These are phyloP conservation scores for Parasitella parasitica DNA, from an alignment of 371 early-diverging fungal genomes.

Conservation along the genomic window DNA sequence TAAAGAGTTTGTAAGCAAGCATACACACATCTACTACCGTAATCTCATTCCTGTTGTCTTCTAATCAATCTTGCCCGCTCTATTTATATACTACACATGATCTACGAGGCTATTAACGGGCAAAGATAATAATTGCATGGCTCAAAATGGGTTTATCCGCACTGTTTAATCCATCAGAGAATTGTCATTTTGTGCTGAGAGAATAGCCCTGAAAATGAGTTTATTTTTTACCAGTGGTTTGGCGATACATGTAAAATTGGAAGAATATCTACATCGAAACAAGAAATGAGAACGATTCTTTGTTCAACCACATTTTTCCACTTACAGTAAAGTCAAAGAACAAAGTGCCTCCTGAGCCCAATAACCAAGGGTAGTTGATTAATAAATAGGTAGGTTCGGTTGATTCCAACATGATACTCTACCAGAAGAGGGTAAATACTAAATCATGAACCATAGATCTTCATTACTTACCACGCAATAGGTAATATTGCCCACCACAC, in stretches of 20 bases:
- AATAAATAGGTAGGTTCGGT: conserved; percentile 58
- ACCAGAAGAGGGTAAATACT: not conserved
- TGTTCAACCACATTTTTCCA: not conserved
- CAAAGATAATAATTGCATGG: no score
- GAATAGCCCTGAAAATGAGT: no score
- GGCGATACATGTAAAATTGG: conserved; percentile 49
- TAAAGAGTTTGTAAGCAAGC: no score
- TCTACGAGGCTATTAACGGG: no score
- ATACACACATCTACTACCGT: no score
- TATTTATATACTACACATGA: no score
- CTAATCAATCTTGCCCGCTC: no score
- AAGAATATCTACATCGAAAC: conserved; percentile 40
- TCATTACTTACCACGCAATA: conserved; percentile 56
- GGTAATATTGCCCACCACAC: conserved; percentile 81
- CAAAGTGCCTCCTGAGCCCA: conserved; percentile 65
- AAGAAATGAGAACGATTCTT: not conserved
- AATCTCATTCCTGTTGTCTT: no score
- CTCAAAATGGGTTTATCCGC: no score
- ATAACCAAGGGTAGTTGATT: conserved; percentile 71
- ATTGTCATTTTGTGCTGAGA: no score
- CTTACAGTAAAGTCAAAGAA: conserved; percentile 65
- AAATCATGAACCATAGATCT: not conserved
- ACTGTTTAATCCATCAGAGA: no score
- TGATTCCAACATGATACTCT: conserved; percentile 69
- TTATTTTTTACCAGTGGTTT: not conserved